phyloP scores from a whole-genome alignment of 2,329 filamentous ascomycete genomes.

The Bipolaris victoriae region DNA sequence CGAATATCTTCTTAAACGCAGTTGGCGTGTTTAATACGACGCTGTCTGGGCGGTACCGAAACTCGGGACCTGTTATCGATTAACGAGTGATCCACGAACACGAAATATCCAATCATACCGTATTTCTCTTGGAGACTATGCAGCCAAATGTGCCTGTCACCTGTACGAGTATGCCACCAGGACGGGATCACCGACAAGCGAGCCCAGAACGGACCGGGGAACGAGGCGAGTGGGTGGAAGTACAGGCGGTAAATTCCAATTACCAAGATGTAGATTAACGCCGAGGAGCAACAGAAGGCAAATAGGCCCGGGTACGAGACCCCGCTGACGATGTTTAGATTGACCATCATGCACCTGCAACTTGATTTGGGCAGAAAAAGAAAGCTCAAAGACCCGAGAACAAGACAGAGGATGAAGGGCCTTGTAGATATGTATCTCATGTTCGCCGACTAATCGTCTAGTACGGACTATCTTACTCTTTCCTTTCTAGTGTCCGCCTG shows the following conservation, averaged over 20 bases:
- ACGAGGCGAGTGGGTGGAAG: slow-evolving; percentile 31
- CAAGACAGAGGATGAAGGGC: slow-evolving; percentile 5
- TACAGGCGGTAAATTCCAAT: slow-evolving; percentile 11
- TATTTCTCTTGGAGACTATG: slow-evolving; percentile 74
- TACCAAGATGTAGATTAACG: slow-evolving; percentile 15
- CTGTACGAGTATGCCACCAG: slow-evolving; percentile 70
- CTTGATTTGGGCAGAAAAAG: slow-evolving; percentile 7
- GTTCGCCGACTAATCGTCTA: slow-evolving; percentile 1
- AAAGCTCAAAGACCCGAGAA: not conserved
- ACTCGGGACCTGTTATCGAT: slow-evolving; percentile 14
- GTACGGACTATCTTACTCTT: not conserved
- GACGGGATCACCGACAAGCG: slow-evolving; percentile 27
- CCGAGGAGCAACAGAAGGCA: slow-evolving; percentile 5
- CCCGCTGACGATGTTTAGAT: not conserved
- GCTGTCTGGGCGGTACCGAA: slow-evolving; percentile 76
- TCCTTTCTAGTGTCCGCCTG: not conserved
- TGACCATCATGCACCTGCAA: slow-evolving; percentile 11
- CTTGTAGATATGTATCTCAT: slow-evolving; percentile 12
- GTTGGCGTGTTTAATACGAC: slow-evolving; percentile 73
- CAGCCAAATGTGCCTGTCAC: slow-evolving; percentile 74
- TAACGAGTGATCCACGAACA: not conserved
- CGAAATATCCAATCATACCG: slow-evolving; percentile 50
- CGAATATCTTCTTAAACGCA: slow-evolving; percentile 54
- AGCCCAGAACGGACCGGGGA: slow-evolving; percentile 35
- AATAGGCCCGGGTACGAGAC: slow-evolving; percentile 11